Evolutionary conservation across 306 rosid species (phyloP).

Genomic region (Malus fusca): DNA sequence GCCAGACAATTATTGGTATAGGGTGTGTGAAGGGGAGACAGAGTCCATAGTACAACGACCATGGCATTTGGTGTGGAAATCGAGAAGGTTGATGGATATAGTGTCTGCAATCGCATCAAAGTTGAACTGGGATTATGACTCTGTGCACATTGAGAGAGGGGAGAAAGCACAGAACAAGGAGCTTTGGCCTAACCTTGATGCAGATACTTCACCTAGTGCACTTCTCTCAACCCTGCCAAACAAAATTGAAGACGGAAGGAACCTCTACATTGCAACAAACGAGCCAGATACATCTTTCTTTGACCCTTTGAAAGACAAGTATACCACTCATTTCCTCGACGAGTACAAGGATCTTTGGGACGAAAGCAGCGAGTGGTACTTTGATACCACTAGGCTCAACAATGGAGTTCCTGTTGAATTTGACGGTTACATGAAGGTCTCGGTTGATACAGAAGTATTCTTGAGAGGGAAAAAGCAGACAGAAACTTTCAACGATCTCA

Average conservation of each 20-base stretch:
- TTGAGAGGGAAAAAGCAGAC: conserved; percentile 93
- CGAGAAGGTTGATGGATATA: conserved; percentile 86
- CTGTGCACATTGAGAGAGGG: conserved; percentile 89
- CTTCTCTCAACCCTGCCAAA: conserved; percentile 67
- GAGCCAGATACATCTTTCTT: conserved; percentile 71
- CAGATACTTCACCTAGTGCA: conserved; percentile 69
- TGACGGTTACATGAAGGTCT: conserved; percentile 95
- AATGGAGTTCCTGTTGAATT: conserved; percentile 69
- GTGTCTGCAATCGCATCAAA: conserved; percentile 75
- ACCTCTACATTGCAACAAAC: conserved; percentile 78
- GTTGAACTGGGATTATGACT: conserved; percentile 89
- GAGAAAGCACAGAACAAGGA: conserved; percentile 85
- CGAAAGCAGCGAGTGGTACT: conserved; percentile 71
- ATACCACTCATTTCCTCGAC: conserved; percentile 71
- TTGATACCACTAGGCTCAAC: conserved; percentile 66
- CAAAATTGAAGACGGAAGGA: conserved; percentile 79
- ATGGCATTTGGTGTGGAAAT: conserved; percentile 94
- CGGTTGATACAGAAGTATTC: conserved; percentile 92
- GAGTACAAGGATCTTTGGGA: conserved; percentile 95
- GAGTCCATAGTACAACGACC: conserved; percentile 85
- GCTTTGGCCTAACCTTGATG: conserved; percentile 94
- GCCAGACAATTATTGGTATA: conserved; percentile 94
- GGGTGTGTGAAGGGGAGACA: conserved; percentile 97
- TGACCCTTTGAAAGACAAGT: conserved; percentile 84
- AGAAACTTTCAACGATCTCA: conserved; percentile 92